Evolutionary conservation across 768 basidiomycete species (phyloP).

Genomic region (Gymnopilus dilepis): DNA sequence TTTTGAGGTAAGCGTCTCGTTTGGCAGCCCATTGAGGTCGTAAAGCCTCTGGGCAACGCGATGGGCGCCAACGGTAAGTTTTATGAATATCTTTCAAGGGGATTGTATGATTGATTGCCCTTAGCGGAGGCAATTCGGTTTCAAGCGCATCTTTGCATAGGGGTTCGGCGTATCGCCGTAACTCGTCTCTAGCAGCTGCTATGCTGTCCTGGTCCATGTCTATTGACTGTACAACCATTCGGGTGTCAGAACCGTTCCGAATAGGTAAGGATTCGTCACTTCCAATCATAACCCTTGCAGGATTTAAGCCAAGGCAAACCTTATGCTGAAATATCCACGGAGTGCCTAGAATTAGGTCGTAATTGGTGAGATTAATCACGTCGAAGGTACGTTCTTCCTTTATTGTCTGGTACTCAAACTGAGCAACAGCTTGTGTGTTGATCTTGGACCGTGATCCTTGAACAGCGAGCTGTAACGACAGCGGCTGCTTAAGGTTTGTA

Average conservation of each 20-base stretch:
- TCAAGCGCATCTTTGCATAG: neutral
- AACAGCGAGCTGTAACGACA: slow-evolving; percentile 43
- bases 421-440: slow-evolving; percentile 30
- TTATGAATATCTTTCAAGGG: slow-evolving; percentile 39
- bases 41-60: slow-evolving; percentile 19
- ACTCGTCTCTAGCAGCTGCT: neutral
- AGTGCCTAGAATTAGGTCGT: slow-evolving; percentile 43
- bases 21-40: slow-evolving; percentile 32
- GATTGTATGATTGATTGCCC: slow-evolving; percentile 45
- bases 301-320: slow-evolving; percentile 35
- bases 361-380: slow-evolving; percentile 41
- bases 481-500: slow-evolving; percentile 32
- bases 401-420: slow-evolving; percentile 39
- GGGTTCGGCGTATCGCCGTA: neutral
- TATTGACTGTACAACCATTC: neutral
- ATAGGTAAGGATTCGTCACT: slow-evolving; percentile 22
- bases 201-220: neutral
- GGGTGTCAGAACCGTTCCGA: slow-evolving; percentile 20
- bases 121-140: slow-evolving; percentile 37
- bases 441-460: slow-evolving; percentile 47
- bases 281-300: slow-evolving; percentile 28
- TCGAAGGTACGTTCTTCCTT: slow-evolving; percentile 36
- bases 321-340: slow-evolving; percentile 37
- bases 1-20: slow-evolving; percentile 27
- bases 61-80: slow-evolving; percentile 36